Base-by-base conservation (phyloP, 2,329 filamentous ascomycete species). In the Aphanocladium album region DNA sequence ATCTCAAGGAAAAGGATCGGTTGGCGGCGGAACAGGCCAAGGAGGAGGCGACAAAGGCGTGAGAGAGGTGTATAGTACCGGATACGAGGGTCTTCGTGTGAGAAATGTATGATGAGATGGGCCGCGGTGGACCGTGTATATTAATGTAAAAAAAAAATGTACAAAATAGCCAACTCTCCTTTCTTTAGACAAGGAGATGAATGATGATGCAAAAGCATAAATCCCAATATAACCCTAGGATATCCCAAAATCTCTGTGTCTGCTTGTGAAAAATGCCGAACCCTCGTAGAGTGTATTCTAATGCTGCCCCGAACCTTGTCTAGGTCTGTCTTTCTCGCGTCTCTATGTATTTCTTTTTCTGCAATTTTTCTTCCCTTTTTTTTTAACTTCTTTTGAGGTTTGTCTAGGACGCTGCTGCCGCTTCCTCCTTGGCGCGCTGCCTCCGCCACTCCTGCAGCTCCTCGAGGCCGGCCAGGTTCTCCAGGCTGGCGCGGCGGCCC, bases 401-500 rank as follows among this genome's bases (percentile, higher is more conserved):
- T 19, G 4, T 23, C 6, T n/a, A 25, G 4, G 30, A 30, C 17
- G 33, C 16, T n/a, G 33, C 39, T 2, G 47, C 45, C 39, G 52
- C 56, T 23, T 49, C 56, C 21, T 62, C 60, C 30, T 45, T 50
- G 51, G 35, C 54, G 39, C 54, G 53, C 49, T 61, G 60, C 62
- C 60, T 70, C 64, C 71, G 67, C 62, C 69, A 66, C 60, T 73
- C 70, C 17, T 69, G 63, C 50, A 71, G 45, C 19, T 74, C 69
- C 6, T 75, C 70, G 66, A 71, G 67, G 14, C 68, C 71, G 81
- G 92, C 89, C 41, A 92, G 79, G 70, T 90, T 95, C 60, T 92
- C 89, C 41, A 93, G 79, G 70, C 90, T 96, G 59, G 87, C 89
- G 62, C 92, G 83, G 45, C 93, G 83, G 1, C 93, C 93, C 93